Conservation (phyloP, 2,329 filamentous ascomycete genomes). For the Polychaeton citri region DNA sequence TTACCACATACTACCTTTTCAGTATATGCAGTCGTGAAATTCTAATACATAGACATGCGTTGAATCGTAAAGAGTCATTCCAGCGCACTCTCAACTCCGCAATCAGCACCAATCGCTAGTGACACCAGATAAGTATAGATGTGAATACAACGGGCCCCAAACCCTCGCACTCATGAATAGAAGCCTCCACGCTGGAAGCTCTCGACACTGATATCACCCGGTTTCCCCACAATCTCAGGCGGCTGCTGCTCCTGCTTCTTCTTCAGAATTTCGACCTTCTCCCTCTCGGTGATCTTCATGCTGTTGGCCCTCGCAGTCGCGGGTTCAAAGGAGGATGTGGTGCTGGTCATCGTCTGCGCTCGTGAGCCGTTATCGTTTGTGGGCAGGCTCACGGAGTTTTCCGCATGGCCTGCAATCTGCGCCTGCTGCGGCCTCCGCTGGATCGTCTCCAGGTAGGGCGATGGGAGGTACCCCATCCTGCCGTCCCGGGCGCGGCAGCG, state of each 20-base stretch:
- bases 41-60: no score
- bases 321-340: slow-evolving; percentile 19
- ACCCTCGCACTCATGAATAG: slow-evolving; percentile 37
- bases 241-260: slow-evolving; percentile 20
- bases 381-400: slow-evolving; percentile 25
- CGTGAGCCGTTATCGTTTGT: slow-evolving; percentile 33
- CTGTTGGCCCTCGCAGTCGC: slow-evolving; percentile 27
- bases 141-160: background rate
- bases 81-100: no score
- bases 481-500: slow-evolving; percentile 82
- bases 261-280: slow-evolving; percentile 17
- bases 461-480: slow-evolving; percentile 79
- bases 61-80: no score
- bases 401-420: slow-evolving; percentile 23
- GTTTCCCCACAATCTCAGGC: slow-evolving; percentile 43
- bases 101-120: no score
- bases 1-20: no score
- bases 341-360: slow-evolving; percentile 42
- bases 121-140: no score
- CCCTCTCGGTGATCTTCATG: slow-evolving; percentile 32
- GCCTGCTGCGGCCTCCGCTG: slow-evolving; percentile 39
- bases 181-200: slow-evolving; percentile 61
- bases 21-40: no score
- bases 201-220: slow-evolving; percentile 52
- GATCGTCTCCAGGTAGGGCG: slow-evolving; percentile 74